Evolutionary conservation across 2,329 filamentous ascomycete genomes (phyloP), one percentile per base, ranked within the genome.

Genomic region (Hymenoscyphus repandus): DNA sequence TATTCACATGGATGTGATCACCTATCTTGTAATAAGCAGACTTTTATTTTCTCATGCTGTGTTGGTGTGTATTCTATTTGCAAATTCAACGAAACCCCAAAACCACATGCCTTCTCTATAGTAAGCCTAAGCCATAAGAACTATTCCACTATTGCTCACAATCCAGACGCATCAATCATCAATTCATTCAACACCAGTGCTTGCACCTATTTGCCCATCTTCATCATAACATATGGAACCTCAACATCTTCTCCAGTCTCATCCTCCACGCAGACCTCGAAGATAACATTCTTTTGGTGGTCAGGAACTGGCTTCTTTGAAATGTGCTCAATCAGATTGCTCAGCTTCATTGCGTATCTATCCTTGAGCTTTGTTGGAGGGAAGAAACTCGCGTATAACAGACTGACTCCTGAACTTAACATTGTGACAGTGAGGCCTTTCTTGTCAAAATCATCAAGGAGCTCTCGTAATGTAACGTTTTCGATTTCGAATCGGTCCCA

Each of bases 401-500:
- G 74, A 70, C 90, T 96, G 58, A 97, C 92, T 1, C 92, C 93
- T n/a, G 90, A 96, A 75, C 90, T 96, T 64, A 99, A 78, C 92
- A 97, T 97, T 53, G 83, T 88, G 49, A 97, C 85, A 17, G 74
- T 83, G 49, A 99, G 74, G 1, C 93, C 93, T 66, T 85, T 84
- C 64, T 82, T 79, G 66, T 88, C 80, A 67, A 99, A 96, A 63
- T 88, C 73, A 50, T 88, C 82, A 22, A 97, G 70, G 63, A 99
- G 88, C 67, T 97, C 83, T 65, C 81, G 77, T 45, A 99, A 76
- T 2, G 90, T 92, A 45, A 96, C 82, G 66, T 99, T 83, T 13
- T 86, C 79, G 33, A 96, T 77, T 74, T 97, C 91, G 64, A 97
- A 97, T 36, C 93, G 86, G 70, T 97, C 93, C 93, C 93, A 99